phyloP scores from a whole-genome alignment of 768 basidiomycete genomes.

The Lyophyllum shimeji region DNA sequence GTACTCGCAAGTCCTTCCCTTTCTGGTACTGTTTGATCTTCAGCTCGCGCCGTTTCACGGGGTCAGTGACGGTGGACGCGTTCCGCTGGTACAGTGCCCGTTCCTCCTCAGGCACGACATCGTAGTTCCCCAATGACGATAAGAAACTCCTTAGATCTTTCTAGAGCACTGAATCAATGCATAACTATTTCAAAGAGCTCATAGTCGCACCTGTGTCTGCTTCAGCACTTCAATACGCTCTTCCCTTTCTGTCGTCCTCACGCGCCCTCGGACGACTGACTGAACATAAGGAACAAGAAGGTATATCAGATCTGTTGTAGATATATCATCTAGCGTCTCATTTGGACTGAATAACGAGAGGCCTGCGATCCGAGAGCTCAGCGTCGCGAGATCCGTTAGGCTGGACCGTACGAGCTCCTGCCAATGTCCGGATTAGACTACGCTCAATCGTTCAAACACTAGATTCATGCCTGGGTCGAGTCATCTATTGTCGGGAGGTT shows the following conservation, averaged over 20 bases:
- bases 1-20: slow-evolving; percentile 75
- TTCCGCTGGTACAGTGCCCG: slow-evolving; percentile 52
- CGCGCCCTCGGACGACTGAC: slow-evolving; percentile 64
- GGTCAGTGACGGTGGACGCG: slow-evolving; percentile 53
- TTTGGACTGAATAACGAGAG: slow-evolving; percentile 82
- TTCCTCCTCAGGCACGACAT: slow-evolving; percentile 63
- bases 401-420: slow-evolving; percentile 62
- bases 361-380: slow-evolving; percentile 53
- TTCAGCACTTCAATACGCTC: slow-evolving; percentile 58
- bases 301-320: slow-evolving; percentile 74
- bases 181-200: slow-evolving; percentile 9
- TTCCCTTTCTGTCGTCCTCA: slow-evolving; percentile 52
- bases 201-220: slow-evolving; percentile 55
- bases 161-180: slow-evolving; percentile 32
- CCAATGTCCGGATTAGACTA: not conserved
- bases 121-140: slow-evolving; percentile 58
- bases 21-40: slow-evolving; percentile 91
- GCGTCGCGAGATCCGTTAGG: slow-evolving; percentile 52
- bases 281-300: slow-evolving; percentile 68
- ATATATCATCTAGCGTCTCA: slow-evolving; percentile 79
- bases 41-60: slow-evolving; percentile 71
- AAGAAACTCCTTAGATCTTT: slow-evolving; percentile 47
- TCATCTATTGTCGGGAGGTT: slow-evolving; percentile 41
- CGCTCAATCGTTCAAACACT: not conserved
- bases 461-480: slow-evolving; percentile 37